Evolutionary conservation across 2,329 filamentous ascomycete species (phyloP).

Genomic region (Penicillium sp.): DNA sequence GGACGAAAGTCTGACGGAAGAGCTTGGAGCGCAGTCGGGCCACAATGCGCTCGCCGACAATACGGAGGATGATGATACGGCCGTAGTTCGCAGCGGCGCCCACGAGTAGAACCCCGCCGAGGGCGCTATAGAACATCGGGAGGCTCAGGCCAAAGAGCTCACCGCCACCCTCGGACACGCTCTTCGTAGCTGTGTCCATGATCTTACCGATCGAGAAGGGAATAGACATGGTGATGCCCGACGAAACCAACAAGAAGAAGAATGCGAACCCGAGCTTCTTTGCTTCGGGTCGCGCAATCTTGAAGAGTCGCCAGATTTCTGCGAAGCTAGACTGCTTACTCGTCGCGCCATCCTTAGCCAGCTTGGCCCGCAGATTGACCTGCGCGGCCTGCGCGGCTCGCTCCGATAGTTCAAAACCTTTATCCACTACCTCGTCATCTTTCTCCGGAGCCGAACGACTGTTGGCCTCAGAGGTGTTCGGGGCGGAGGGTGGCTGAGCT

Average conservation of each 20-base stretch:
- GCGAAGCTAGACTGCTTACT: conserved; percentile 59
- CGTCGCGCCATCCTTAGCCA: conserved; percentile 72
- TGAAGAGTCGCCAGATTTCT: conserved; percentile 84
- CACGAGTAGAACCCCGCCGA: conserved; percentile 72
- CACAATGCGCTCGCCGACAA: conserved; percentile 93
- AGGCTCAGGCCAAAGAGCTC: conserved; percentile 80
- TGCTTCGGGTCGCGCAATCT: conserved; percentile 82
- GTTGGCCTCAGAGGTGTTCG: conserved; percentile 21
- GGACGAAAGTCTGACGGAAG: conserved; percentile 88
- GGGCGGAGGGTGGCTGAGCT: conserved; percentile 22
- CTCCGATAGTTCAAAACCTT: conserved; percentile 69
- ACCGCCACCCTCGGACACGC: conserved; percentile 59
- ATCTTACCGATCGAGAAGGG: conserved; percentile 97
- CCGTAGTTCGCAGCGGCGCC: conserved; percentile 92
- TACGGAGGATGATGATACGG: conserved; percentile 85
- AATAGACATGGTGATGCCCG: conserved; percentile 89
- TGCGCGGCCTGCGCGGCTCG: conserved; percentile 83
- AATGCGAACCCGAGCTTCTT: conserved; percentile 77
- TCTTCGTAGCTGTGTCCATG: conserved; percentile 82
- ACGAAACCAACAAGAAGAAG: conserved; percentile 80
- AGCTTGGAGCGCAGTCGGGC: conserved; percentile 83
- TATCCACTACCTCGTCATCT: conserved; percentile 55
- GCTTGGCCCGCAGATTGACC: conserved; percentile 80
- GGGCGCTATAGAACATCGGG: conserved; percentile 80
- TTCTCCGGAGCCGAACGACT: conserved; percentile 39